A percentile compares a stretch with the other conserved stretches of the same genome.
Conservation (phyloP, 441 rosid species). For the Aleurites moluccanus region DNA sequence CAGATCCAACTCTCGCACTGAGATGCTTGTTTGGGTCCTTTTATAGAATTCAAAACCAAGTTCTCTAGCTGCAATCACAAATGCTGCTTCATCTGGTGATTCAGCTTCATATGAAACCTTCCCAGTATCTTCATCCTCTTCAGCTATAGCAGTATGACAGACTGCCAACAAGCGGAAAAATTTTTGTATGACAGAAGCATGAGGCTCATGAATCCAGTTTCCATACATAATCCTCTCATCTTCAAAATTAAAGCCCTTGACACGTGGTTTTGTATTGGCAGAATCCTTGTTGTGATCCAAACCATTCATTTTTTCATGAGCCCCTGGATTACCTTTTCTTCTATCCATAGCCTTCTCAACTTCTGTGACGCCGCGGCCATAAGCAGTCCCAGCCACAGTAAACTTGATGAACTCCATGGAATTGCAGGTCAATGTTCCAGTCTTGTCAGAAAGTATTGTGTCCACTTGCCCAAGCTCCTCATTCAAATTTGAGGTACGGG, state of each 20-base stretch:
- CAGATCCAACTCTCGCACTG: slow-evolving; percentile 65
- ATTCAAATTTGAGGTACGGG: slow-evolving; percentile 93
- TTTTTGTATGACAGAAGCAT: slow-evolving; percentile 54
- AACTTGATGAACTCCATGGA: slow-evolving; percentile 98
- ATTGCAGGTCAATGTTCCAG: slow-evolving; percentile 97
- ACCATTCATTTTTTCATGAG: slow-evolving; percentile 29
- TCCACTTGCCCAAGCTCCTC: slow-evolving; percentile 99
- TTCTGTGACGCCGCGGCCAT: slow-evolving; percentile 81
- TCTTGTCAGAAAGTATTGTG: slow-evolving; percentile 93
- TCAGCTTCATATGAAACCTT: slow-evolving; percentile 89
- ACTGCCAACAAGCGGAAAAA: slow-evolving; percentile 74
- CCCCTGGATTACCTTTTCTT: slow-evolving; percentile 46
- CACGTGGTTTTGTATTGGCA: slow-evolving; percentile 34
- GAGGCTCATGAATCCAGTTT: slow-evolving; percentile 68
- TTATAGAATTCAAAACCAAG: slow-evolving; percentile 83
- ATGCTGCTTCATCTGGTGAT: slow-evolving; percentile 98
- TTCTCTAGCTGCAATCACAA: slow-evolving; percentile 93
- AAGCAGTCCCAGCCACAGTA: slow-evolving; percentile 81
- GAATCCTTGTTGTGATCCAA: slow-evolving; percentile 34
- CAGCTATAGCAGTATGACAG: slow-evolving; percentile 96
- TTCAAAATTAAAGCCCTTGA: slow-evolving; percentile 83
- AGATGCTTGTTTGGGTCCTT: slow-evolving; percentile 78
- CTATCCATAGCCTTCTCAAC: slow-evolving; percentile 68
- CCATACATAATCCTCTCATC: slow-evolving; percentile 87
- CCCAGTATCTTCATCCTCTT: slow-evolving; percentile 73